Conservation (phyloP, 176 grass and related monocot genomes). For the Oryza coarctata region DNA sequence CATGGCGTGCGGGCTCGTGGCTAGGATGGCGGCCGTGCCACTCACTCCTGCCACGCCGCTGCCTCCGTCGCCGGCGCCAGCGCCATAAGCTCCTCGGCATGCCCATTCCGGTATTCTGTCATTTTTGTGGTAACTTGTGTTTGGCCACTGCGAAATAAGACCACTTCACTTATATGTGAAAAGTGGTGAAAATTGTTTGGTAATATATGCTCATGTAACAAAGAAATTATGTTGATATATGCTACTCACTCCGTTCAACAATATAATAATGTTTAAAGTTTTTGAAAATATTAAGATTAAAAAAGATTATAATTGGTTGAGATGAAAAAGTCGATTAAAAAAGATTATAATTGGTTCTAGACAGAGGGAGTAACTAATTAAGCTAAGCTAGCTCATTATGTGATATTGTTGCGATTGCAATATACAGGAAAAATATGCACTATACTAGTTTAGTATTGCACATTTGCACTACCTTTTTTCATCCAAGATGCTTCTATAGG, state of each 20-base stretch:
- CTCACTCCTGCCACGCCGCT: neutral
- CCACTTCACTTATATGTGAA: neutral
- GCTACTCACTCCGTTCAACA: too few relatives aligned
- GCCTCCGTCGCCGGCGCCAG: neutral
- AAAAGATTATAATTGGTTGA: too few relatives aligned
- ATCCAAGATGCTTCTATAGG: too few relatives aligned
- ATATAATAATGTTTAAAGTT: too few relatives aligned
- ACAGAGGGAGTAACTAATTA: too few relatives aligned
- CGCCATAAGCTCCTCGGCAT: slow-evolving; percentile 15
- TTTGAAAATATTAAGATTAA: too few relatives aligned
- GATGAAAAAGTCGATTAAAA: too few relatives aligned
- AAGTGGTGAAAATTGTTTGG: neutral
- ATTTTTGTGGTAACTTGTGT: neutral
- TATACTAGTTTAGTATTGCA: neutral
- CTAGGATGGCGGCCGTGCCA: slow-evolving; percentile 9
- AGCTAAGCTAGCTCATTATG: too few relatives aligned
- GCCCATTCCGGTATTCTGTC: neutral
- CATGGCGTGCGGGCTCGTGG: slow-evolving; percentile 39
- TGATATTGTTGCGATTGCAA: neutral
- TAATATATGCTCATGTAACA: neutral
- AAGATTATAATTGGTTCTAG: too few relatives aligned
- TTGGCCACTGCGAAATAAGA: neutral
- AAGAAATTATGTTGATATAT: neutral
- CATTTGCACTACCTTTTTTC: too few relatives aligned
- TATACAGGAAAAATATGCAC: neutral